Conservation (phyloP, 225 moss, liverwort and hornwort species). For the Bryoerythrophyllum caledonicum region DNA sequence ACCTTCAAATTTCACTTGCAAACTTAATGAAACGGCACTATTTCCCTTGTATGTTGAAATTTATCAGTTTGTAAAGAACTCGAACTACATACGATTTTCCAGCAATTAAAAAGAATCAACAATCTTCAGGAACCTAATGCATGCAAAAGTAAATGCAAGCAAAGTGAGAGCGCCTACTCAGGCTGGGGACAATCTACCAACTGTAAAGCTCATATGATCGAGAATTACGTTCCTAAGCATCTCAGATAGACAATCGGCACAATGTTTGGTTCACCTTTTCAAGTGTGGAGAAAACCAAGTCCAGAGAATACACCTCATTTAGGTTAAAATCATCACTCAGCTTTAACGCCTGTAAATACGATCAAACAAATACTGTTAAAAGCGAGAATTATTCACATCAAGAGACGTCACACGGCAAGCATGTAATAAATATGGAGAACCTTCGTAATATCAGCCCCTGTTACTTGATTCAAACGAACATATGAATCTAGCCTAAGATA, state of each 20-base stretch:
- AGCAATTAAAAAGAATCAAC: neutral
- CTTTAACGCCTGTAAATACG: constrained; percentile 55
- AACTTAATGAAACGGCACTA: neutral
- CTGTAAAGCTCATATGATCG: neutral
- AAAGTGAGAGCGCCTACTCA: neutral
- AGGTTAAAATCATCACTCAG: constrained; percentile 67
- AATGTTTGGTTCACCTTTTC: constrained; percentile 56
- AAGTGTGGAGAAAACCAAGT: constrained; percentile 70
- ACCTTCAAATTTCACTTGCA: neutral
- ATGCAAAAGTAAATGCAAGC: neutral
- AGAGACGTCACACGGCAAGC: constrained; percentile 2
- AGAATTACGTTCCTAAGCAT: neutral
- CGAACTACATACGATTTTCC: neutral
- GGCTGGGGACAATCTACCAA: neutral
- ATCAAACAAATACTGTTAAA: constrained; percentile 9
- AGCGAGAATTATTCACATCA: neutral
- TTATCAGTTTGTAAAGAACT: neutral
- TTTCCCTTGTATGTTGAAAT: neutral
- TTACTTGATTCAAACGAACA: neutral
- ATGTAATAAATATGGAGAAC: neutral
- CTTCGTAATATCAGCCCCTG: neutral
- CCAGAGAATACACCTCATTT: constrained; percentile 72
- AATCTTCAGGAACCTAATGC: neutral
- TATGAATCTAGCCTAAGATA: neutral
- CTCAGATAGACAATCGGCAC: neutral